Percentiles rank a stretch among this genome's conserved stretches.
Conservation (phyloP, 1,284 basidiomycete species). For the Heliocybe sulcata region DNA sequence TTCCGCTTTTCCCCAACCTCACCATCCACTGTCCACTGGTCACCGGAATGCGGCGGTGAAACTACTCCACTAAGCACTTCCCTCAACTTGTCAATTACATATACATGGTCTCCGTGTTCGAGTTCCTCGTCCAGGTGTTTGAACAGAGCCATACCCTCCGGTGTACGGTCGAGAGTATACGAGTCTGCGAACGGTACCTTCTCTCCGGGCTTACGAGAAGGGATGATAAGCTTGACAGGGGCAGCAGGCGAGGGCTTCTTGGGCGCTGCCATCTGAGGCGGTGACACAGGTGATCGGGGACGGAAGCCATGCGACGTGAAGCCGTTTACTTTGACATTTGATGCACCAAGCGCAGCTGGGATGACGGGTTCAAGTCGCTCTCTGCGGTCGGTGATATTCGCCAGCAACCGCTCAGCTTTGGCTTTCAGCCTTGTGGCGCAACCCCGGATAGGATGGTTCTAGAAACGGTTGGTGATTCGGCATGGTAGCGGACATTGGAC, state of each 20-base stretch:
- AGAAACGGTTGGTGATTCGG: constrained; percentile 1
- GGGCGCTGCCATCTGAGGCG: background rate
- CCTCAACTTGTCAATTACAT: constrained; percentile 3
- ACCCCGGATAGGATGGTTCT: constrained; percentile 75
- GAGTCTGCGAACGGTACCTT: constrained; percentile 53
- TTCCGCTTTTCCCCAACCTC: constrained; percentile 53
- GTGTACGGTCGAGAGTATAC: constrained; percentile 72
- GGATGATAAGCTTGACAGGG: background rate
- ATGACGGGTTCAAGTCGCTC: constrained; percentile 65
- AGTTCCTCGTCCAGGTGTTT: constrained; percentile 44
- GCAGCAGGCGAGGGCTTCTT: background rate
- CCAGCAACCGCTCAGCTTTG: constrained; percentile 80
- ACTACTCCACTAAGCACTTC: constrained; percentile 12
- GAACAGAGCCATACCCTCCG: constrained; percentile 67
- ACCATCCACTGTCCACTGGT: constrained; percentile 25
- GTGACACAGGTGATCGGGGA: background rate
- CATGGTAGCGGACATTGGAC: constrained; percentile 17
- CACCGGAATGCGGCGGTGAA: constrained; percentile 31
- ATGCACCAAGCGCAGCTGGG: constrained; percentile 36
- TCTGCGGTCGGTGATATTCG: constrained; percentile 83
- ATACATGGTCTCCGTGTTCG: constrained; percentile 15
- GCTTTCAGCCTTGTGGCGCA: constrained; percentile 70
- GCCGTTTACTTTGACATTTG: background rate
- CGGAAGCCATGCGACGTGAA: background rate
- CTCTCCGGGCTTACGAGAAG: constrained; percentile 11